phyloP scores from a whole-genome alignment of 2,329 filamentous ascomycete species.

The Alternaria gansuensis region DNA sequence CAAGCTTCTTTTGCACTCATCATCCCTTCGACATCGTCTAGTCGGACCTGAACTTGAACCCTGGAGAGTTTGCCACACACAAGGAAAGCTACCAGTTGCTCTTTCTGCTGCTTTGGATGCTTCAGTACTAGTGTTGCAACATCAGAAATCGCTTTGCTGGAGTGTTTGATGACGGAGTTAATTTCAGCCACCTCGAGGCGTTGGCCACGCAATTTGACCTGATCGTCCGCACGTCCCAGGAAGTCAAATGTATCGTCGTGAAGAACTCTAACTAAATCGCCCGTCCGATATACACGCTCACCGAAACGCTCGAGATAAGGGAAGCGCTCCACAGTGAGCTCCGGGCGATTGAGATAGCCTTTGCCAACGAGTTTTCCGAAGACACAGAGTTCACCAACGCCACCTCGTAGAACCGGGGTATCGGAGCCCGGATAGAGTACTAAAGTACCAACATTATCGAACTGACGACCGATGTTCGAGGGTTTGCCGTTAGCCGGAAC shows the following conservation, averaged over 20 bases:
- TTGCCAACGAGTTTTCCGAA: slow-evolving; percentile 87
- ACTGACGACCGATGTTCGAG: slow-evolving; percentile 87
- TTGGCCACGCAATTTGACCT: slow-evolving; percentile 90
- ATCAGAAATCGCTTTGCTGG: slow-evolving; percentile 68
- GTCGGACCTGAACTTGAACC: slow-evolving; percentile 31
- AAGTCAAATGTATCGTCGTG: slow-evolving; percentile 87
- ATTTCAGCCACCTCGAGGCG: slow-evolving; percentile 91
- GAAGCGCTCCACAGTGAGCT: slow-evolving; percentile 81
- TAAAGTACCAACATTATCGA: slow-evolving; percentile 85
- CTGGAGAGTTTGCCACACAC: slow-evolving; percentile 38
- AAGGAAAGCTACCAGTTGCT: slow-evolving; percentile 81
- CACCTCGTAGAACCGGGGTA: slow-evolving; percentile 76
- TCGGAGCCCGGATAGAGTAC: slow-evolving; percentile 76
- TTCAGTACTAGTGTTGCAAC: slow-evolving; percentile 79
- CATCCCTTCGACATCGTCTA: slow-evolving; percentile 32
- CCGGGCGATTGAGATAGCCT: slow-evolving; percentile 81
- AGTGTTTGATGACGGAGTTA: slow-evolving; percentile 78
- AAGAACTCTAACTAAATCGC: slow-evolving; percentile 83
- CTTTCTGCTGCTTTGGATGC: slow-evolving; percentile 75
- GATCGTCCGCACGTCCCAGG: slow-evolving; percentile 85
- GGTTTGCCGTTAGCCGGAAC: slow-evolving; percentile 80
- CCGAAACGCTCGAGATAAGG: slow-evolving; percentile 64
- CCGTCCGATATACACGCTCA: slow-evolving; percentile 78
- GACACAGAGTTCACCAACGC: slow-evolving; percentile 86
- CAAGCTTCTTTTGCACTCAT: slow-evolving; percentile 64